phyloP scores from a whole-genome alignment of 1,139 yeast genomes.

The Hyphopichia fennica region DNA sequence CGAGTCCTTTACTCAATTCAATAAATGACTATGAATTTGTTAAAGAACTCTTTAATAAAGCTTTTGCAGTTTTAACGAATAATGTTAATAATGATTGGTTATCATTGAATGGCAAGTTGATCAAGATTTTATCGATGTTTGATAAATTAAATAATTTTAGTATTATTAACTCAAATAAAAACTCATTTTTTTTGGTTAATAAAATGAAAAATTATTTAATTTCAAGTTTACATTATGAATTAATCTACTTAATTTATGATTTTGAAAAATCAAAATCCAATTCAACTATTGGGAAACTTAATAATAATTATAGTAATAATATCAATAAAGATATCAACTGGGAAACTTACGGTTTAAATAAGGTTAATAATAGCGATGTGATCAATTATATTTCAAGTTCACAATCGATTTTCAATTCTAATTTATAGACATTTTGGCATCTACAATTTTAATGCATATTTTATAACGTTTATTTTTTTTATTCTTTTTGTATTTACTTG shows the following conservation, averaged over 20 bases:
- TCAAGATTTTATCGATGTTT: conserved; percentile 31
- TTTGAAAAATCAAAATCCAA: conserved; percentile 12
- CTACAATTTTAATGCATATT: background rate
- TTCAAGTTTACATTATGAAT: conserved; percentile 40
- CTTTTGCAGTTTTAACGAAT: conserved; percentile 22
- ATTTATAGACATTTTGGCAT: conserved; percentile 1
- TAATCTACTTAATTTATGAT: conserved; percentile 42
- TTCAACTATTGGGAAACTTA: too few relatives aligned
- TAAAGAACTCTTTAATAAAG: conserved; percentile 27
- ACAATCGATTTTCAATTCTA: conserved; percentile 4
- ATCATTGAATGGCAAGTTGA: conserved; percentile 25
- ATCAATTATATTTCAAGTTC: conserved; percentile 4
- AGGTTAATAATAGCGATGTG: conserved; percentile 6
- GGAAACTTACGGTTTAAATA: conserved; percentile 30
- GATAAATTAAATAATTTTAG: conserved; percentile 13
- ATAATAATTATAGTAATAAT: conserved; percentile 6
- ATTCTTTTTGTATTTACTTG: background rate
- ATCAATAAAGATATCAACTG: conserved; percentile 20
- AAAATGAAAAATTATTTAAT: conserved; percentile 40
- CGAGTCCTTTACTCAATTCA: conserved; percentile 35
- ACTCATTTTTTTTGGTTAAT: conserved; percentile 31
- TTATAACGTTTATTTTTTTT: too few relatives aligned
- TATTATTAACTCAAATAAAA: conserved; percentile 5
- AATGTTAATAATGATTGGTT: conserved; percentile 22
- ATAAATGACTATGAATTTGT: conserved; percentile 31